Evolutionary conservation across 352 stramenopile genomes (phyloP), one percentile per base, ranked within the genome.

Genomic region (Phytophthora podocarpi): DNA sequence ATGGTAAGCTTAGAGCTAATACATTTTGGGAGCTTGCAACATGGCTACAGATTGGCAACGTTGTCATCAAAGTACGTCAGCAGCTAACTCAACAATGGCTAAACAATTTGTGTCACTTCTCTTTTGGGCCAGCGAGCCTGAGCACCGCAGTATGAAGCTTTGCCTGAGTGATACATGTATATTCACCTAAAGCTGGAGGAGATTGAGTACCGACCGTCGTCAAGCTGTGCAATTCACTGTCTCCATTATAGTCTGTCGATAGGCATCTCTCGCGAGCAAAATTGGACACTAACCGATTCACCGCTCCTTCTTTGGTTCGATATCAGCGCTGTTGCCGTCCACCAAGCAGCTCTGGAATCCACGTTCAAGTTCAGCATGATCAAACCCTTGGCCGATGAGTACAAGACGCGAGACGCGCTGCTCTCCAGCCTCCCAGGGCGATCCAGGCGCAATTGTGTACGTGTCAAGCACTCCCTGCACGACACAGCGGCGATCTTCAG

Each of bases 401-500:
- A 92, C 83, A 34, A 92, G 70, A 20, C 76, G 75, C 8, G 69
- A 86, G n/a, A 66, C 34, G 5, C 72, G 74, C 43, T 63, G 46
- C 46, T 88, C 76, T 12, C 41, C 31, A 10, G 31, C 15, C n/a
- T 65, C 41, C 73, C 78, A 88, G 1, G 55, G 39, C 7, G 60
- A 36, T 15, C 79, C 74, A 34, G 79, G 83, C 2, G 83, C 79
- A 39, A 90, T 87, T 36, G 80, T 92, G 51, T 89, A 92, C 39
- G 80, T 92, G 53, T 92, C 83, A 20, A 90, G 48, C 12, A 90
- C 80, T 34, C 83, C 79, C 45, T 92, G 83, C 0, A 92, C 67
- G 24, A 92, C 68, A 39, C 83, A 92, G 7, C 73, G 70, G 4
- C 59, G 70, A 20, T 70, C 56, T 15, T 60, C 47, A 35, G 60